Evolutionary conservation across 2,329 filamentous ascomycete species (phyloP), one percentile per base, ranked within the genome.

Genomic region (Arthrocladium fulminans): DNA sequence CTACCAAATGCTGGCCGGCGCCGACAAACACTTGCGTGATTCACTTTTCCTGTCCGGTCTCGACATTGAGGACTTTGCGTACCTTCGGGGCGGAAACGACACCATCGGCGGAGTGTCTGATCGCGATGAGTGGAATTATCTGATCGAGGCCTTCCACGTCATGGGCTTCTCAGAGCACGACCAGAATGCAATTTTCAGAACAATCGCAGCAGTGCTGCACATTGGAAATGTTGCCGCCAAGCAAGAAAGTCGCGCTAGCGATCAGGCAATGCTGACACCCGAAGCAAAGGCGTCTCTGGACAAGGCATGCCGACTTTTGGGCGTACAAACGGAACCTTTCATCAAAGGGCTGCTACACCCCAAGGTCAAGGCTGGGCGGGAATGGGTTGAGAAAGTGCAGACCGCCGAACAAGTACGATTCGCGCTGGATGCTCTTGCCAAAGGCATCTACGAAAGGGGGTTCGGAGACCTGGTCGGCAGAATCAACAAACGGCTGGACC

Each of bases 341-440:
- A 74, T 94, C 9, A 86, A 88, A 62, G 89, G 88, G 0, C 72
- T 98, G 3, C 74, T 98, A 9, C 92, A 97, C 61, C 92, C 92
- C 8, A 86, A 81, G 50, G 94, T 98, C 34, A 96, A 95, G 67
- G 92, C 92, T 35, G 92, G 92, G 17, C 81, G 89, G 45, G 92
- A 98, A 69, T 97, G 90, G 92, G 92, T 98, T 2, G 89, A 97
- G 63, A 98, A 97, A 65, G 89, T 94, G 1, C 92, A 98, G 64
- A 97, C 90, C 1, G 90, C 92, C 0, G 94, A 98, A 56, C 92
- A 98, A 64, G 94, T 96, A 38, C 84, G 87, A 20, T 80, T 96
- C 8, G 79, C 86, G 2, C 79, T 98, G 38, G 88, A 97, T 67
- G 90, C 92, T 13, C 74, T 98, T 13, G 82, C 92, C 6, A 98